Evolutionary conservation across 495 filamentous ascomycete genomes (phyloP).

Genomic region (Aspergillus bridgeri): DNA sequence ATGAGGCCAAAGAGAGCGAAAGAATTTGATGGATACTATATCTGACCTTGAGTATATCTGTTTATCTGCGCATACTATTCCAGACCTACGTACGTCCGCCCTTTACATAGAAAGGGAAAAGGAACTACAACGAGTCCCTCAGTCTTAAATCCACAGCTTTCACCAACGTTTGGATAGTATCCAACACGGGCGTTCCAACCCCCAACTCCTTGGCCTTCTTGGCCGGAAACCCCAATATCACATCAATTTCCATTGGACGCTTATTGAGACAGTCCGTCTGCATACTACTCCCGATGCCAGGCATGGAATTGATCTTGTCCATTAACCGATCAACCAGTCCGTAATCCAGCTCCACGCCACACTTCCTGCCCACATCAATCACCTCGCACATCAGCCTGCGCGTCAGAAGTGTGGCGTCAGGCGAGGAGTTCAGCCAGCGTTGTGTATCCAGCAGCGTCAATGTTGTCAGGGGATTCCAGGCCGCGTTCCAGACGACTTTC

Average conservation of each 20-base stretch:
- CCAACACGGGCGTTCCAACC: conserved; percentile 43
- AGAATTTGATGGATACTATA: too few relatives aligned
- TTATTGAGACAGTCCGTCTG: conserved; percentile 48
- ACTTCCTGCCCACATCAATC: conserved; percentile 42
- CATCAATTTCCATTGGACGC: conserved; percentile 52
- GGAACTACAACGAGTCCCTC: background rate
- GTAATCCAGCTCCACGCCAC: conserved; percentile 39
- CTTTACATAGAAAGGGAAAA: too few relatives aligned
- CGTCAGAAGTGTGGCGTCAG: conserved; percentile 42
- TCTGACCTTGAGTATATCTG: background rate
- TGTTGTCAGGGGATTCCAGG: conserved; percentile 52
- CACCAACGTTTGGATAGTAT: conserved; percentile 45
- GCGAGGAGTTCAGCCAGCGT: conserved; percentile 42
- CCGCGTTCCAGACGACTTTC: conserved; percentile 54
- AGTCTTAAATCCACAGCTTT: conserved; percentile 34
- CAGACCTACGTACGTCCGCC: too few relatives aligned
- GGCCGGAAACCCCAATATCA: conserved; percentile 53
- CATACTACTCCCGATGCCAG: conserved; percentile 52
- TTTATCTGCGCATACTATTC: background rate
- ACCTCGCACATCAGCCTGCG: conserved; percentile 47
- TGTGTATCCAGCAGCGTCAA: conserved; percentile 49
- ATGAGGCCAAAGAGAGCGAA: too few relatives aligned
- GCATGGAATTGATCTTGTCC: conserved; percentile 38
- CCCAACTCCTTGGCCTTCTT: conserved; percentile 47
- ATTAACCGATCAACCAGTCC: conserved; percentile 41